Base-by-base conservation (phyloP, 169 alveolate species). In the Plasmodium coatneyi region DNA sequence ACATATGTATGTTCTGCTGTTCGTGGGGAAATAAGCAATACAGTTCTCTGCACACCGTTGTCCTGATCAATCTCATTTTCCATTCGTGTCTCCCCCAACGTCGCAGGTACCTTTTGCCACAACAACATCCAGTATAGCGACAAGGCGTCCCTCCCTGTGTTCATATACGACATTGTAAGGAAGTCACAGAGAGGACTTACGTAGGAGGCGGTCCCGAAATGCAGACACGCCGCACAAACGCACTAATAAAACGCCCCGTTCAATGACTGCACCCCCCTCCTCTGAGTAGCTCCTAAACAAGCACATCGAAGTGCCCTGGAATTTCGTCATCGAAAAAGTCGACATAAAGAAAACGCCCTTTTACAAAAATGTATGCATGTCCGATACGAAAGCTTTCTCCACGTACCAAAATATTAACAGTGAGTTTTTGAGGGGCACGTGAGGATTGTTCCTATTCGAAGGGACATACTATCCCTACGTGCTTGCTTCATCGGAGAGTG, bases 251-350 rank as follows among this genome's bases (percentile, higher is more conserved):
- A 46, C 56, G 56, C 56, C 0, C 56, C 2, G 25, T 16, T 16
- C 60, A 79, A 19, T 12, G 12, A 22, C 28, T 1, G 16, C 39
- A 28, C 56, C 54, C 54, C 16, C 39, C 28, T 36, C 72, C 10
- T 52, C 43, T 41, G 66, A 12, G 28, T 46, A 86, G 93, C 86
- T 86, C 28, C 19, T 86, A 7, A 86, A 74, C 70, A 86, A 72
- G 7, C 93, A 86, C 43, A 86, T 86, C 70, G 93, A 86, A 54
- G 93, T 86, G 3, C 93, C 93, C 7, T 86, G 93, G 93, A 86
- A 86, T 74, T 86, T 86, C 41, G 93, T 86, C 16, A 74, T 86
- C 5, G 93, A 86, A 86, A 86, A 86, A 76, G 93, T 86, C 1
- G 82, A 76, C 80, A 78, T 86, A 54, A 86, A 86, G 19, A 74